Evolutionary conservation across 208 protist species (phyloP), one percentile per base, ranked within the genome.

Genomic region (Leishmania aethiopica): DNA sequence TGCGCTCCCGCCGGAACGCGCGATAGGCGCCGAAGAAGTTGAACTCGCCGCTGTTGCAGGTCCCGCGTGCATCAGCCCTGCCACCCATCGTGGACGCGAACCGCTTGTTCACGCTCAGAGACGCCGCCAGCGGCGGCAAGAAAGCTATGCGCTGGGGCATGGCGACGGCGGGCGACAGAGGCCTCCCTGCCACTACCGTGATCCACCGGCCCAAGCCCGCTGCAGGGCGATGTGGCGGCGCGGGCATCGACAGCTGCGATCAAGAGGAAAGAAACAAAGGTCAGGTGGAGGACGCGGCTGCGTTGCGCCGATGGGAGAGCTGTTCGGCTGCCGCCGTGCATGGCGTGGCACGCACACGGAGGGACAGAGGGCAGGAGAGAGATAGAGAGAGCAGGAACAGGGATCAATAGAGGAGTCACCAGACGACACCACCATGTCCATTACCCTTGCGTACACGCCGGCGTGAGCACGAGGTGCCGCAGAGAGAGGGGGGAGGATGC

Each of bases 1-100:
- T 35, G 55, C 78, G 75, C 22, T n/a, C 72, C 60, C 69, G 55
- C 15, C 80, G 77, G 60, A 79, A 83, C 45, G 0, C n/a, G 55
- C 74, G 76, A 71, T 81, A 87, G 47, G 84, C 67, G 11, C 57
- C 32, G 67, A 84, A 75, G 51, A 74, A 74, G 70, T n/a, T 15
- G 4, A 32, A 32, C 22, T 37, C 40, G 40, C 15, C 25, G 71
- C 57, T 59, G 25, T n/a, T 25, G 45, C 35, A 10, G 5, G 15
- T n/a, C 25, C 35, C 35, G 0, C 35, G 28, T 77, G 79, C 53
- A 19, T 47, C 32, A 10, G 35, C 67, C n/a, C 7, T 75, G 47
- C 1, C 37, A 5, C 3, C 53, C 62, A 47, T 64, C 75, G 53
- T 78, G 10, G 75, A 47, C 17, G 57, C 59, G 25, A 51, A 67